Base-by-base conservation (phyloP, 2,329 filamentous ascomycete species). In the Exutisphaerella laricina region DNA sequence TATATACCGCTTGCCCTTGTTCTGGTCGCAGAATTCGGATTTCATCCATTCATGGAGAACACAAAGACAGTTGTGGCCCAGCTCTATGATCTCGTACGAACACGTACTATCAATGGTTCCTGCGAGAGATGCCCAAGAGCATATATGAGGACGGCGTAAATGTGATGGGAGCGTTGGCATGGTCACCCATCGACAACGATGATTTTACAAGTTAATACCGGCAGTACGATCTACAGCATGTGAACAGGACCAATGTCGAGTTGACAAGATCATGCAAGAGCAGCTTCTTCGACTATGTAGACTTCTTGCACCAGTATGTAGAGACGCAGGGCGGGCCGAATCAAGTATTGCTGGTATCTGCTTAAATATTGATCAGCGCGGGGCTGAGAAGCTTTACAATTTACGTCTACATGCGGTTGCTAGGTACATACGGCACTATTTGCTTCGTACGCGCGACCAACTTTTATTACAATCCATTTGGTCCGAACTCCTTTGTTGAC, bases 31-130 rank as follows among this genome's bases (percentile, higher is more conserved):
- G 64, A 67, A 41, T 66, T 66, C 34, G 64, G 64, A 12, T 64
- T 67, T 46, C 49, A 54, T 5, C 60, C 77, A 0, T 75, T 69
- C 36, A 68, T 43, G 41, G 43, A 46, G 54, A 6, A 75, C 78
- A 52, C 62, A 62, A 0, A 68, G 70, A 32, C 65, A 62, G 58
- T 75, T 2, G 46, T 64, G 2, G 75, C 77, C 35, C 74, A 79
- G 53, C 46, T 60, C 1, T 56, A 49, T 16, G 63, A 66, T 45
- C 53, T 58, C 6, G 45, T 58, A 6, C 56, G 63, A 12, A 53
- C 46, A 2, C 43, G 3, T 66, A 66, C 47, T 65, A 62, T 43
- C 41, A 48, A 7, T 58, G 58, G 18, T 67, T 65, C 46, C 50
- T 66, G 31, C 38, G 58, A 18, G 63, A 50, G 6, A 59, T 63